Conservation (phyloP, 306 rosid genomes). For the Prosopis cineraria region DNA sequence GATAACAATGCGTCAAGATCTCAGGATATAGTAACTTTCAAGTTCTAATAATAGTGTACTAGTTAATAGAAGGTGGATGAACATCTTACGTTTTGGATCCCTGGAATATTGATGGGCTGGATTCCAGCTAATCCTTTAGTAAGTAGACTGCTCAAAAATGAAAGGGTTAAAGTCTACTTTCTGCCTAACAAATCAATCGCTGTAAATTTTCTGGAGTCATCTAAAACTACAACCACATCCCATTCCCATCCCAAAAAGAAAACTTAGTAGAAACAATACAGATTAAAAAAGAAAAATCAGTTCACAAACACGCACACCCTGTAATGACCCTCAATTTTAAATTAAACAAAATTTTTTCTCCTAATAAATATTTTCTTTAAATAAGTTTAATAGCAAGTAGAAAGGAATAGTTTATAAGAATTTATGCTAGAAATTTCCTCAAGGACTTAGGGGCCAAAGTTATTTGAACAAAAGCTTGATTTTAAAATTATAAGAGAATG, state of each 20-base stretch:
- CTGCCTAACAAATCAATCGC: not conserved
- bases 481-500: too few relatives aligned
- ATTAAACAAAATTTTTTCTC: too few relatives aligned
- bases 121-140: conserved; percentile 76
- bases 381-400: too few relatives aligned
- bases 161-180: conserved; percentile 23
- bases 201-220: not conserved
- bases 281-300: not conserved
- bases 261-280: not conserved
- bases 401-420: too few relatives aligned
- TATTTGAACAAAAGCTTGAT: too few relatives aligned
- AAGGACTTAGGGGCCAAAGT: too few relatives aligned
- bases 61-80: conserved; percentile 4
- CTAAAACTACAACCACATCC: not conserved
- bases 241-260: not conserved
- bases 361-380: too few relatives aligned
- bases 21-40: not conserved
- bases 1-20: not conserved
- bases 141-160: conserved; percentile 50
- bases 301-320: too few relatives aligned
- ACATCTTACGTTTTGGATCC: conserved; percentile 58
- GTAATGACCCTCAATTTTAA: too few relatives aligned
- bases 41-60: not conserved
- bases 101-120: conserved; percentile 60
- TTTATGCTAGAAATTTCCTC: too few relatives aligned